phyloP scores from a whole-genome alignment of 2,329 filamentous ascomycete genomes.

The Paracamarosporium sp. region DNA sequence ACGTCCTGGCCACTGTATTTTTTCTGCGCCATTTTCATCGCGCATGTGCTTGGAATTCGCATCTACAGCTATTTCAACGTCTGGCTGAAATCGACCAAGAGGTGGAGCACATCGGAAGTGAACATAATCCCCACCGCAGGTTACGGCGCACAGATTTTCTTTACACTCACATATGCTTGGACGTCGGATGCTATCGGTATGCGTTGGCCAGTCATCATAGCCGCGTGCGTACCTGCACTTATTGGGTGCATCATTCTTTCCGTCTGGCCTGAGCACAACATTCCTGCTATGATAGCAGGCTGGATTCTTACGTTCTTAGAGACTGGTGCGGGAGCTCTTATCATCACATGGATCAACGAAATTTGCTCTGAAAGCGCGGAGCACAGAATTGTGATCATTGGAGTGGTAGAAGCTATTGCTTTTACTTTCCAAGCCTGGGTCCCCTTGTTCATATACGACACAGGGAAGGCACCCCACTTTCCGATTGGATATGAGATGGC shows the following conservation, averaged over 20 bases:
- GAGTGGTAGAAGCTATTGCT: conserved; percentile 20
- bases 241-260: conserved; percentile 45
- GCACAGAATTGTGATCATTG: conserved; percentile 21
- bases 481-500: conserved; percentile 32
- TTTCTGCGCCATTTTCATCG: conserved; percentile 12
- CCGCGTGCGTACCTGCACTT: conserved; percentile 33
- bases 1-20: conserved; percentile 2
- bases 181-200: conserved; percentile 20
- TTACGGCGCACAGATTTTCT: conserved; percentile 12
- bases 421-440: conserved; percentile 25
- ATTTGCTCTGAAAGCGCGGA: conserved; percentile 19
- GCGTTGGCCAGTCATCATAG: conserved; percentile 23
- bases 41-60: conserved; percentile 12
- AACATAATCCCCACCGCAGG: conserved; percentile 15
- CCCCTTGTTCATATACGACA: conserved; percentile 20
- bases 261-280: conserved; percentile 44
- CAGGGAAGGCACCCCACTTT: conserved; percentile 24
- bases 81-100: conserved; percentile 13
- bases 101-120: conserved; percentile 8
- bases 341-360: conserved; percentile 45
- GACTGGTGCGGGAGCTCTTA: conserved; percentile 44
- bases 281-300: conserved; percentile 44
- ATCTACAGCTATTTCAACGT: conserved; percentile 18
- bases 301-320: conserved; percentile 48
- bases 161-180: conserved; percentile 20